phyloP scores from a whole-genome alignment of 306 rosid species.

The Quercus aquifolioides region DNA sequence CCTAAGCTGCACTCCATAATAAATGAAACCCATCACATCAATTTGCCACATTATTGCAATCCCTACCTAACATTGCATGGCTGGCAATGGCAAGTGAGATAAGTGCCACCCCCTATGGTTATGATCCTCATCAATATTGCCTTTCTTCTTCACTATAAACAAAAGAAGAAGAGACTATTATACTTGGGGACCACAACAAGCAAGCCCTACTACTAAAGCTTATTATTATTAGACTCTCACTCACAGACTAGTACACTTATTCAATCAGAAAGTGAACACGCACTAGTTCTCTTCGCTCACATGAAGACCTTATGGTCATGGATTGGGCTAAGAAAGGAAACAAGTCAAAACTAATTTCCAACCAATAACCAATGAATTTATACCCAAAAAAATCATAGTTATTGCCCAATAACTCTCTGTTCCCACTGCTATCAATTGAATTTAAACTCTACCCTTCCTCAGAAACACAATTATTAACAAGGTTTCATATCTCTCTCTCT shows the following conservation, averaged over 20 bases:
- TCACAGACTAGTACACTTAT: neutral
- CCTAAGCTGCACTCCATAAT: neutral
- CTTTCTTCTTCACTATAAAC: conserved; percentile 18
- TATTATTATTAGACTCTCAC: neutral
- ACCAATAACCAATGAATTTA: neutral
- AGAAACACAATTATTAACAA: conserved; percentile 16
- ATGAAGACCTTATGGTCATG: neutral
- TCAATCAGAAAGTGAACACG: neutral
- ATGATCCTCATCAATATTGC: conserved; percentile 30
- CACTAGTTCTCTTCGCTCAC: neutral
- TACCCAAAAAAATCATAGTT: conserved; percentile 20
- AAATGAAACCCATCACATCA: conserved; percentile 22
- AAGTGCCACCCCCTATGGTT: conserved; percentile 8
- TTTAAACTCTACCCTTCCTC: conserved; percentile 42
- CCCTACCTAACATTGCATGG: conserved; percentile 43
- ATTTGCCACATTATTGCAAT: conserved; percentile 17
- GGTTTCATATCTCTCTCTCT: neutral
- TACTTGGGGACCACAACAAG: conserved; percentile 27
- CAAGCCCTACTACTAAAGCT: conserved; percentile 15
- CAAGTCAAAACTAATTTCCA: neutral
- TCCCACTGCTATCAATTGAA: conserved; percentile 54
- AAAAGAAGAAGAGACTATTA: conserved; percentile 14
- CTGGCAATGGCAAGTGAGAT: conserved; percentile 48
- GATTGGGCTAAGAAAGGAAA: neutral
- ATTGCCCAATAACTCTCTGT: conserved; percentile 41